Evolutionary conservation across 176 grass and related monocot species (phyloP), one percentile per base, ranked within the genome.

Genomic region (Melocanna baccifera): DNA sequence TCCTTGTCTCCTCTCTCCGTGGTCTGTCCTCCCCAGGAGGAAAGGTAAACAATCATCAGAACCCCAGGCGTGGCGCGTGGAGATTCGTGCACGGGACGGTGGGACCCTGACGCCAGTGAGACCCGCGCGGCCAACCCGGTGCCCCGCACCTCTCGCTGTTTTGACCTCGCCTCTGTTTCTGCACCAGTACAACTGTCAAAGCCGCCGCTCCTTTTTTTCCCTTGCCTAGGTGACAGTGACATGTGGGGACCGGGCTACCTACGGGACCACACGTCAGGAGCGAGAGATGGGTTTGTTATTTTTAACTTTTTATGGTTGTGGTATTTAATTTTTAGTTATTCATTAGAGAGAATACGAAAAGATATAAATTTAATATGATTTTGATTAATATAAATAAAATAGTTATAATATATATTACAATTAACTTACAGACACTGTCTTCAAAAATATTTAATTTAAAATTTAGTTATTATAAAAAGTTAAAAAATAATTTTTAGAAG

Each of bases 331-430:
- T n/a, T n/a, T n/a, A n/a, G 0, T 0, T 36, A 36, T 36, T 36
- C 0, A 0, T 36, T n/a, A n/a, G 0, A 36, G 4, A 34, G 2
- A 5, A 3, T 36, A 36, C 0, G 0, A 0, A 36, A 0, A 5
- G 5, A 36, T 0, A 36, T 3, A 36, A 36, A 36, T 0, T 36
- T 5, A 36, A 5, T 36, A 3, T 36, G 0, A 0, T 36, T 36
- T 36, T 36, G 4, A 0, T 4, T 0, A 0, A 36, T 5, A 36
- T 36, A 36, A 36, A 36, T 36, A 5, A 36, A 36, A 0, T 36
- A 0, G 5, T 36, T 5, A 36, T 36, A 36, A 0, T 36, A 0
- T 36, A 3, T 36, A 36, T 0, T 36, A 36, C 1, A 0, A 36
- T 36, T 2, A 36, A 36, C 5, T 36, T 36, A 36, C 0, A 36